Evolutionary conservation across 2,329 filamentous ascomycete species (phyloP).

Genomic region (Diaporthe ilicicola): DNA sequence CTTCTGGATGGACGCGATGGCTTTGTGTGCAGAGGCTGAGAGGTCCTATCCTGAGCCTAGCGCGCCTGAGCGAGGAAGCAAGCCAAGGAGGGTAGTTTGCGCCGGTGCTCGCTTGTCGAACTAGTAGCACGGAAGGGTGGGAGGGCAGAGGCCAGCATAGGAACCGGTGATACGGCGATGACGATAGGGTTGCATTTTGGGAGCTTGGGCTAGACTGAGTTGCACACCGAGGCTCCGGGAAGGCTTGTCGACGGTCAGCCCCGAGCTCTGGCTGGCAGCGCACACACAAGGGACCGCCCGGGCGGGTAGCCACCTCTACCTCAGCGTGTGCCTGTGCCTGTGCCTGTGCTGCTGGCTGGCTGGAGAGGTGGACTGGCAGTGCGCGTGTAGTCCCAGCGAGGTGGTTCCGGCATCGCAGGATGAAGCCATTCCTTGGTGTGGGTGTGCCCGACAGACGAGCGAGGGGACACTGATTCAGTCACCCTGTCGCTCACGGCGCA

Average conservation of each 20-base stretch:
- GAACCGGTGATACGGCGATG: slow-evolving; percentile 15
- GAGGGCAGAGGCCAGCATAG: not conserved
- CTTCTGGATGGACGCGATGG: not conserved
- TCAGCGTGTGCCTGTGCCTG: not conserved
- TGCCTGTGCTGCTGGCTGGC: slow-evolving; percentile 6
- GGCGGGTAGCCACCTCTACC: slow-evolving; percentile 14
- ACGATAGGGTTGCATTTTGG: slow-evolving; percentile 11
- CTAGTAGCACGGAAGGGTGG: not conserved
- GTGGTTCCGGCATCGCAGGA: slow-evolving; percentile 23
- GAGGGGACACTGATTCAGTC: slow-evolving; percentile 13
- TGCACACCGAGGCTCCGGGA: slow-evolving; percentile 21
- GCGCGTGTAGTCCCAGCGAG: not conserved
- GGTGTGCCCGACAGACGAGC: slow-evolving; percentile 1
- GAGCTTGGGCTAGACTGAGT: slow-evolving; percentile 4
- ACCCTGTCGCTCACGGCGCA: not conserved
- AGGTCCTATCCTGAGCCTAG: not conserved
- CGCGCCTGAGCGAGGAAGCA: slow-evolving; percentile 3
- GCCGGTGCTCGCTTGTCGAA: not conserved
- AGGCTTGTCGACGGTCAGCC: slow-evolving; percentile 20
- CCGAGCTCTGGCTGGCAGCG: not conserved
- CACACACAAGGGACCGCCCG: not conserved
- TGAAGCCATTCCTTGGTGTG: slow-evolving; percentile 11
- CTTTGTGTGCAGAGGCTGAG: slow-evolving; percentile 4
- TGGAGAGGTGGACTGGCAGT: not conserved
- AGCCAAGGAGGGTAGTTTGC: slow-evolving; percentile 1